phyloP scores from a whole-genome alignment of 73 alveolate genomes.

The Tetrahymena malaccensis region DNA sequence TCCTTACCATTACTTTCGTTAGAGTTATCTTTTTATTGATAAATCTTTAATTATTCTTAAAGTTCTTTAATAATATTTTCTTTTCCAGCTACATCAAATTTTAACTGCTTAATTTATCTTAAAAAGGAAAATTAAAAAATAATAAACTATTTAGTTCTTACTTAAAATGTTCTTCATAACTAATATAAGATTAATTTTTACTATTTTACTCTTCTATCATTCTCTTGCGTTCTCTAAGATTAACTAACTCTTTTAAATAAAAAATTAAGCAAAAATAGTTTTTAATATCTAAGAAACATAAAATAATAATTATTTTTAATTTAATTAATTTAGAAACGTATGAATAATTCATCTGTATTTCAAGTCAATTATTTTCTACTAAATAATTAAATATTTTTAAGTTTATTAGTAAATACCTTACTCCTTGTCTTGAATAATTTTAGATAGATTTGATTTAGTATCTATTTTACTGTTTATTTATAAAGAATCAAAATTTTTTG shows the following conservation, averaged over 20 bases:
- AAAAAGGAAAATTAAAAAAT: background rate
- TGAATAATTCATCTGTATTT: no score
- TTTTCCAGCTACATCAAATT: background rate
- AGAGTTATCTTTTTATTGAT: background rate
- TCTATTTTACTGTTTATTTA: background rate
- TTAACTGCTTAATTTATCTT: background rate
- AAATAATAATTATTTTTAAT: no score
- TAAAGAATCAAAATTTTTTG: background rate
- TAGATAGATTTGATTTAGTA: background rate
- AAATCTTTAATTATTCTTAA: background rate
- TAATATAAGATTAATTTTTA: background rate
- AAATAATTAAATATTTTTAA: no score
- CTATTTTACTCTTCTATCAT: background rate
- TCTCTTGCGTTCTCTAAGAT: background rate
- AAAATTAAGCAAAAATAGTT: background rate
- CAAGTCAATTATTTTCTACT: no score
- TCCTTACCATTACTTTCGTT: background rate
- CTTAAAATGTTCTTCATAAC: background rate
- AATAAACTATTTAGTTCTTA: background rate
- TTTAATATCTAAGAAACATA: no score
- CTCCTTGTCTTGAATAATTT: background rate
- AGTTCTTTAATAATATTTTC: background rate
- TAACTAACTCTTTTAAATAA: background rate
- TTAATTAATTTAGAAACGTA: no score
- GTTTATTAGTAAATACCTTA: no score